phyloP scores from a whole-genome alignment of 1,284 basidiomycete genomes.

The Austroboletus novae-zelandiae region DNA sequence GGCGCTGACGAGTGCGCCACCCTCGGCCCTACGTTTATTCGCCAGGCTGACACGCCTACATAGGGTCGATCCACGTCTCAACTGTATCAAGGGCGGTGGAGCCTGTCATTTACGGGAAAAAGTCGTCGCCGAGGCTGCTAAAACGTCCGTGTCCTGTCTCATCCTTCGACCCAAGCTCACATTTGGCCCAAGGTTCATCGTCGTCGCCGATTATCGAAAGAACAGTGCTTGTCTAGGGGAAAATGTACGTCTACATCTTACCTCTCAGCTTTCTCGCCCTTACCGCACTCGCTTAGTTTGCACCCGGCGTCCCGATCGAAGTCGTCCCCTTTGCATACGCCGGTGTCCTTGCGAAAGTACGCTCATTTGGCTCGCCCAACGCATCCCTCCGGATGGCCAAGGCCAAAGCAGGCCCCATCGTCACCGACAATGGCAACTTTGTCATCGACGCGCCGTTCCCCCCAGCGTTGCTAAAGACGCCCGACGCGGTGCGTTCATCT shows the following conservation, averaged over 20 bases:
- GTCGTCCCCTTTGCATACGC: constrained; percentile 96
- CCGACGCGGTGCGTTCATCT: constrained; percentile 60
- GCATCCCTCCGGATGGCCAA: constrained; percentile 80
- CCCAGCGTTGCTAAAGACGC: constrained; percentile 65
- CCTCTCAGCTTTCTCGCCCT: background rate
- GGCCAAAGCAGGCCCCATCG: constrained; percentile 89
- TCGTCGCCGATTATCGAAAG: constrained; percentile 97
- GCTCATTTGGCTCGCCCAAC: constrained; percentile 59
- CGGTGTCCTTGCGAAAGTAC: constrained; percentile 74
- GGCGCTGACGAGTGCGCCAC: constrained; percentile 89
- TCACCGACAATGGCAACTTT: constrained; percentile 95
- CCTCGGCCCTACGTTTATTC: background rate
- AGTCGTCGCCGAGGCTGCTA: constrained; percentile 95
- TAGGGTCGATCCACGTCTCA: constrained; percentile 85
- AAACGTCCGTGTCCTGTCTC: constrained; percentile 46
- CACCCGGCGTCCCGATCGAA: constrained; percentile 91
- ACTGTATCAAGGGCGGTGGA: constrained; percentile 97
- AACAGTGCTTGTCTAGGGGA: constrained; percentile 83
- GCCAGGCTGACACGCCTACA: background rate
- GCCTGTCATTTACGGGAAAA: constrained; percentile 98
- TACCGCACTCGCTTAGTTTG: constrained; percentile 53
- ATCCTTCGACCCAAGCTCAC: background rate
- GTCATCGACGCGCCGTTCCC: constrained; percentile 91
- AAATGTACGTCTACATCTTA: constrained; percentile 53
- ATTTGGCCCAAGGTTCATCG: constrained; percentile 66